Conservation (phyloP, 192 early-diverging fungal genomes). For the Coemansia sp. region DNA sequence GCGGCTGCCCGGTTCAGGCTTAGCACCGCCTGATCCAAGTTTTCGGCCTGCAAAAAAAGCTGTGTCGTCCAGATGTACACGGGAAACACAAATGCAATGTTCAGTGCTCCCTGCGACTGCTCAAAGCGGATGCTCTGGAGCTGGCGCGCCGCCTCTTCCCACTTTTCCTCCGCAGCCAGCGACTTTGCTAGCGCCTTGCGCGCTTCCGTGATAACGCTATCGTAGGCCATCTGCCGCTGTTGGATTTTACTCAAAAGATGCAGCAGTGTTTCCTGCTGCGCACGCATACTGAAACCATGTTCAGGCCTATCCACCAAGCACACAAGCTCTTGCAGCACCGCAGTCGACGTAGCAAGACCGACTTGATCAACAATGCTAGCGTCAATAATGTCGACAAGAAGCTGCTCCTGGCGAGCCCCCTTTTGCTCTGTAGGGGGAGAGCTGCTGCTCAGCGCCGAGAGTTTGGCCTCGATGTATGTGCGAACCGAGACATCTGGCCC, state of each 20-base stretch:
- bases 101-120: constrained; percentile 71
- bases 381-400: constrained; percentile 40
- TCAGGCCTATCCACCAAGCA: constrained; percentile 55
- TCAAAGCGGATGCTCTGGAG: constrained; percentile 90
- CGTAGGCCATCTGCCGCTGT: constrained; percentile 79
- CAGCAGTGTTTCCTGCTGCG: constrained; percentile 61
- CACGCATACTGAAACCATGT: constrained; percentile 28
- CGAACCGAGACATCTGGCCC: neutral
- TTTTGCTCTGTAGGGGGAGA: constrained; percentile 10
- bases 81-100: constrained; percentile 67
- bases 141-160: constrained; percentile 80
- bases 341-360: constrained; percentile 73
- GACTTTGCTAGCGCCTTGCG: constrained; percentile 75
- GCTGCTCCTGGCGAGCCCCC: neutral
- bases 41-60: constrained; percentile 82
- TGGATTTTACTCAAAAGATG: constrained; percentile 69
- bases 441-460: neutral
- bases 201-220: constrained; percentile 57
- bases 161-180: constrained; percentile 71
- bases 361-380: constrained; percentile 65
- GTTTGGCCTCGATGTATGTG: constrained; percentile 12
- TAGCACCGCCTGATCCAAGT: constrained; percentile 73
- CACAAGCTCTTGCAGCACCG: constrained; percentile 72
- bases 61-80: constrained; percentile 86
- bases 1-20: constrained; percentile 83